These are phyloP conservation scores for Pythium rhizo-oryzae DNA, from an alignment of 352 stramenopile genomes.

Conservation along the genomic window DNA sequence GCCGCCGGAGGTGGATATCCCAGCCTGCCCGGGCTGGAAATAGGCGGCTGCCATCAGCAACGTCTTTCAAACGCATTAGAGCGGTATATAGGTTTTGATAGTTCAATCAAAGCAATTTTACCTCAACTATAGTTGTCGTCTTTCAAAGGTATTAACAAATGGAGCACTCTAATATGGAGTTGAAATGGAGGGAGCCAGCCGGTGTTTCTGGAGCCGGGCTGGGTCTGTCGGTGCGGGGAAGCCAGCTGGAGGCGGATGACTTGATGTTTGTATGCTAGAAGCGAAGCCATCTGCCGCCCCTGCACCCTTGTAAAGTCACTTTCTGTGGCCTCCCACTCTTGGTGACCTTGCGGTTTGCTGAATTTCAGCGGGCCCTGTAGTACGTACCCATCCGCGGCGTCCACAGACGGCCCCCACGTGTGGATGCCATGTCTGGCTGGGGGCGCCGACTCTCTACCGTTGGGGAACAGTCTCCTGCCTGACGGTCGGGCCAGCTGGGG, in stretches of 20 bases:
- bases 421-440: not conserved
- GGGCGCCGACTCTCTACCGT: constrained; percentile 4
- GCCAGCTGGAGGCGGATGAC: constrained; percentile 9
- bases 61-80: not conserved
- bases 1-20: constrained; percentile 2
- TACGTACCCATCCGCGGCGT: constrained; percentile 17
- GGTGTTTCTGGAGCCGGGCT: constrained; percentile 10
- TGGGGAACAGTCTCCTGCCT: not conserved
- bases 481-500: not conserved
- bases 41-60: not conserved
- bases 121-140: not conserved
- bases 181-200: constrained; percentile 6
- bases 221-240: constrained; percentile 6
- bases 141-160: not conserved
- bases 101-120: too few relatives aligned
- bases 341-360: constrained; percentile 3
- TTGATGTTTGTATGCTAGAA: constrained; percentile 18
- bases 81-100: not conserved
- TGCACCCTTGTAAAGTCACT: constrained; percentile 29
- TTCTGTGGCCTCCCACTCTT: constrained; percentile 9
- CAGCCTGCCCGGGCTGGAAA: not conserved
- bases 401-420: constrained; percentile 3
- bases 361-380: constrained; percentile 16
- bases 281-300: constrained; percentile 20
- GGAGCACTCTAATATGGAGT: not conserved